These are phyloP conservation scores for Hypoxylon cercidicola DNA, from an alignment of 495 filamentous ascomycete genomes.

Conservation along the genomic window DNA sequence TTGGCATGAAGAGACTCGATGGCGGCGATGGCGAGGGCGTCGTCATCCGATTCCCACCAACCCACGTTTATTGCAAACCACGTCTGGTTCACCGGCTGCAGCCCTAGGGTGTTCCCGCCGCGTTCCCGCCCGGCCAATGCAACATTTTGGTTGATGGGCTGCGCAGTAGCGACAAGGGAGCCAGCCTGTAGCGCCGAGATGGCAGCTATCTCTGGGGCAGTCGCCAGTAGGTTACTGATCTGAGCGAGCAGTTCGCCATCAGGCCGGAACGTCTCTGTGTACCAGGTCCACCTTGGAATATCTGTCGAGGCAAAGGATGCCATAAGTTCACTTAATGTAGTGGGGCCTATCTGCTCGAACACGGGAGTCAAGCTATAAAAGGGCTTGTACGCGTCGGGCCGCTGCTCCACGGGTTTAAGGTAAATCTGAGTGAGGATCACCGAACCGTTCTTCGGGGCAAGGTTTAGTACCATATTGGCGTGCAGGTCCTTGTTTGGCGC, in stretches of 20 bases:
- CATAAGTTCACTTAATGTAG: slow-evolving; percentile 8
- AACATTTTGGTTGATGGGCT: slow-evolving; percentile 5
- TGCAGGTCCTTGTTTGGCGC: slow-evolving; percentile 16
- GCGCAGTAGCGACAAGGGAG: not conserved
- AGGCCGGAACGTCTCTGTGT: not conserved
- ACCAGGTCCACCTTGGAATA: slow-evolving; percentile 9
- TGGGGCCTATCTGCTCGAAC: slow-evolving; percentile 3
- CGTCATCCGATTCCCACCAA: slow-evolving; percentile 25
- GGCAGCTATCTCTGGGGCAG: not conserved
- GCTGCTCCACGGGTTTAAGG: not conserved
- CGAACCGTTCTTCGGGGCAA: slow-evolving; percentile 3
- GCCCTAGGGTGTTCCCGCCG: no score
- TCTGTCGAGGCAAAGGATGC: not conserved
- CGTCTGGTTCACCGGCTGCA: slow-evolving; percentile 9
- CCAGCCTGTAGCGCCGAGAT: slow-evolving; percentile 4
- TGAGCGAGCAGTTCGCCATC: slow-evolving; percentile 9
- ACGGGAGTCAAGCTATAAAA: slow-evolving; percentile 15
- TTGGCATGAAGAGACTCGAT: not conserved
- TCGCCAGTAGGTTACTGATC: slow-evolving; percentile 13
- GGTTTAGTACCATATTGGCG: slow-evolving; percentile 12
- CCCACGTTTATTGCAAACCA: slow-evolving; percentile 16
- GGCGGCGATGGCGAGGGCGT: slow-evolving; percentile 7
- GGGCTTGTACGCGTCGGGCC: slow-evolving; percentile 13
- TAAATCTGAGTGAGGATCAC: slow-evolving; percentile 19
- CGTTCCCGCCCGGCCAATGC: no score